These are phyloP conservation scores for Ogataea angusta DNA, from an alignment of 805 yeast genomes.

Conservation along the genomic window DNA sequence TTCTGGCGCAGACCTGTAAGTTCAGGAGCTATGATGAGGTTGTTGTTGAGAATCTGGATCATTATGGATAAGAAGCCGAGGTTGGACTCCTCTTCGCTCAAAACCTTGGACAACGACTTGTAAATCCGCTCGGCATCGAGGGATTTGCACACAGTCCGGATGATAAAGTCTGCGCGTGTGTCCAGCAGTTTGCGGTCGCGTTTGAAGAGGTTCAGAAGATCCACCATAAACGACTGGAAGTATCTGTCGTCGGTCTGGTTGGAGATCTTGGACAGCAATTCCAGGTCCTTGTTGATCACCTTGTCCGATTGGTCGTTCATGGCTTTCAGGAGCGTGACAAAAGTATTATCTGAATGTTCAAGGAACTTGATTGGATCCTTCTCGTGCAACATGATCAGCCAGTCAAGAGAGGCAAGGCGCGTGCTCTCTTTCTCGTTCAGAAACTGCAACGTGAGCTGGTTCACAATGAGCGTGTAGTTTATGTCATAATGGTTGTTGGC, in stretches of 20 bases:
- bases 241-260: constrained; percentile 69
- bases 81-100: constrained; percentile 54
- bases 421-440: constrained; percentile 76
- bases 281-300: constrained; percentile 71
- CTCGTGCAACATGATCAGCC: constrained; percentile 80
- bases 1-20: constrained; percentile 65
- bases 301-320: constrained; percentile 66
- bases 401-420: constrained; percentile 78
- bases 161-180: constrained; percentile 74
- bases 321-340: constrained; percentile 74
- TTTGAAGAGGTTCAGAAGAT: constrained; percentile 66
- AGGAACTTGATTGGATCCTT: constrained; percentile 59
- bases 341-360: constrained; percentile 58
- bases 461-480: constrained; percentile 60
- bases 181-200: constrained; percentile 65
- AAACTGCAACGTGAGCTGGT: constrained; percentile 69
- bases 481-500: constrained; percentile 28
- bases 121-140: constrained; percentile 81
- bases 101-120: constrained; percentile 71
- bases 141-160: constrained; percentile 78
- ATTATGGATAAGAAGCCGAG: constrained; percentile 71
- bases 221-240: constrained; percentile 70
- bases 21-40: constrained; percentile 82
- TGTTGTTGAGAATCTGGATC: constrained; percentile 84
- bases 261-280: constrained; percentile 70